Conservation (phyloP, 2,329 filamentous ascomycete genomes). For the Claviceps purpurea region DNA sequence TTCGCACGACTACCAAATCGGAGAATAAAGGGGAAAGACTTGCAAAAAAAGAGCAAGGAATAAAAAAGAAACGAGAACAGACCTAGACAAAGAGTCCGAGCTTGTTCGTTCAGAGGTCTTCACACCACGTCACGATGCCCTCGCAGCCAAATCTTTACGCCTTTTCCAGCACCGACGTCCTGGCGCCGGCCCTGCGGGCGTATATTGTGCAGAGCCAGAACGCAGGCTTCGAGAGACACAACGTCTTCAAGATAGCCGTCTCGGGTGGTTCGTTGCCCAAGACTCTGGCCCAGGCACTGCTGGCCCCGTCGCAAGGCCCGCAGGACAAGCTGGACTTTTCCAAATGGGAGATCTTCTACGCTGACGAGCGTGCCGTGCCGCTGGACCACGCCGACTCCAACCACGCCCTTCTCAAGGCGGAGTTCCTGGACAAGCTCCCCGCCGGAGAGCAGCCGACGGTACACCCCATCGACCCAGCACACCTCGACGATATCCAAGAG, state of each 20-base stretch:
- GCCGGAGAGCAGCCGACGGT: constrained; percentile 52
- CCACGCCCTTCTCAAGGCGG: constrained; percentile 74
- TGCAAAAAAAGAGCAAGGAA: background rate
- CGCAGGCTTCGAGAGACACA: constrained; percentile 65
- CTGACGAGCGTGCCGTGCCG: constrained; percentile 89
- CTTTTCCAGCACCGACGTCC: constrained; percentile 54
- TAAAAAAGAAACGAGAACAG: background rate
- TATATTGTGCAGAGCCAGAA: constrained; percentile 77
- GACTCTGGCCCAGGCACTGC: constrained; percentile 71
- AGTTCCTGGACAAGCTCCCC: constrained; percentile 82
- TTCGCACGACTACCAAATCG: background rate
- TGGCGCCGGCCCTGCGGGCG: constrained; percentile 64
- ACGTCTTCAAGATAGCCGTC: constrained; percentile 78
- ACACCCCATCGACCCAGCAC: constrained; percentile 56
- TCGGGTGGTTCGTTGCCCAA: constrained; percentile 89
- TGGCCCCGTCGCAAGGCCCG: constrained; percentile 37
- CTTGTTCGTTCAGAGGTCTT: background rate
- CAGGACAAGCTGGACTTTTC: constrained; percentile 60
- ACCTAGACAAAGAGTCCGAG: background rate
- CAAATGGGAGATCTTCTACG: constrained; percentile 97
- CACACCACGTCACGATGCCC: constrained; percentile 25
- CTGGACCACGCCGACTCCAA: constrained; percentile 90
- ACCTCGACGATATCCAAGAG: constrained; percentile 71
- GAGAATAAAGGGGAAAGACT: background rate
- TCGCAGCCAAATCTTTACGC: constrained; percentile 61